phyloP scores from a whole-genome alignment of 164 flowering plant genomes.

The Nymphaea colorata region DNA sequence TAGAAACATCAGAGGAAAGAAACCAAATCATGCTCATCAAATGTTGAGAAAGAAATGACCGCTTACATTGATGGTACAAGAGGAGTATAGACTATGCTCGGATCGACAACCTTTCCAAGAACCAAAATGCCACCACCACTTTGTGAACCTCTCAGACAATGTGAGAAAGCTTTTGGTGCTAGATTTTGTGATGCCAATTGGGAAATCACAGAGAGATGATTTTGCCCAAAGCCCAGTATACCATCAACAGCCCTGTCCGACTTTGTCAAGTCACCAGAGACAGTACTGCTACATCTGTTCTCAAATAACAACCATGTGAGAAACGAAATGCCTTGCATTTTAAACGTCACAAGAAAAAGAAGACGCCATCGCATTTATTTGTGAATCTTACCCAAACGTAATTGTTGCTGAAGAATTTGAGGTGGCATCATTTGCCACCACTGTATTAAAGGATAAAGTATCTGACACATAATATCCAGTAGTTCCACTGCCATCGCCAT shows the following conservation, averaged over 20 bases:
- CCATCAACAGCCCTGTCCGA: slow-evolving; percentile 97
- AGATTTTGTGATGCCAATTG: slow-evolving; percentile 73
- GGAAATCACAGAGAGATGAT: slow-evolving; percentile 63
- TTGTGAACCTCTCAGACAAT: slow-evolving; percentile 68
- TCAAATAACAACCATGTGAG: not conserved
- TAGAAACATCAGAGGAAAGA: too few species aligned
- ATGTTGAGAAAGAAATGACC: not conserved
- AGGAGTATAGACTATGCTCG: slow-evolving; percentile 76
- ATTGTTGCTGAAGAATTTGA: slow-evolving; percentile 57
- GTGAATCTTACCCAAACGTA: slow-evolving; percentile 61
- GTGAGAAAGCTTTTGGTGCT: slow-evolving; percentile 76
- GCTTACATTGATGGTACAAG: slow-evolving; percentile 73
- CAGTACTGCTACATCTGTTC: not conserved
- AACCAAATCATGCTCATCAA: too few species aligned
- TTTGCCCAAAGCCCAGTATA: slow-evolving; percentile 92
- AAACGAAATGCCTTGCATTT: not conserved
- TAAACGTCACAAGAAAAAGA: not conserved
- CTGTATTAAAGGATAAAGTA: slow-evolving; percentile 37
- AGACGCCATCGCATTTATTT: too few species aligned
- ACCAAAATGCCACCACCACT: slow-evolving; percentile 92
- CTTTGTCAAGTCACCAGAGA: slow-evolving; percentile 71
- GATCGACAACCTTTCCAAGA: slow-evolving; percentile 80
- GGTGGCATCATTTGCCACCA: slow-evolving; percentile 30
- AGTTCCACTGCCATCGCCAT: slow-evolving; percentile 96
- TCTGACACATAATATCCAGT: slow-evolving; percentile 81